Conservation (phyloP, 148 eudicot species). For the Rheum nobile region DNA sequence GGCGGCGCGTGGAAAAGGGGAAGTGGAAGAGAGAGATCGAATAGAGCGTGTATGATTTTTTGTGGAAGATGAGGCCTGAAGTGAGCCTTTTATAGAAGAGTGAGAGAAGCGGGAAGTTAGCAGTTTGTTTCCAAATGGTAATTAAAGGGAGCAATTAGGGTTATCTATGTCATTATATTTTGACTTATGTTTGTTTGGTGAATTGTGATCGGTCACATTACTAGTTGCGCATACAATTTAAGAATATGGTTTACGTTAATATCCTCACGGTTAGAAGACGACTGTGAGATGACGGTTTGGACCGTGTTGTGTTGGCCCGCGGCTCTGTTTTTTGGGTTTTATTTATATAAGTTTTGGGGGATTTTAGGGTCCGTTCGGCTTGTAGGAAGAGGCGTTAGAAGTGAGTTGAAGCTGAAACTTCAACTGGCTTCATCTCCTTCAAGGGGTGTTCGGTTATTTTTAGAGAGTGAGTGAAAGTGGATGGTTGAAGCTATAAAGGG, state of each 20-base stretch:
- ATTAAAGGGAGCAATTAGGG: neutral
- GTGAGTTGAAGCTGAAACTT: too few species aligned
- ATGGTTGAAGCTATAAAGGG: too few species aligned
- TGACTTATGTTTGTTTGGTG: neutral
- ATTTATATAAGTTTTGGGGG: neutral
- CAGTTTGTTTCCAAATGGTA: neutral
- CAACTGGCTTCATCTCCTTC: too few species aligned
- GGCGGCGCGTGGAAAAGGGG: neutral
- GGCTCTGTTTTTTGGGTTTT: neutral
- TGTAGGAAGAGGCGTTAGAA: too few species aligned
- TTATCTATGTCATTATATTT: neutral
- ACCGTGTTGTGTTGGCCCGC: neutral
- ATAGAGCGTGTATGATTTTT: neutral
- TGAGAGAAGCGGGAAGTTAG: neutral
- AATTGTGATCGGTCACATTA: neutral
- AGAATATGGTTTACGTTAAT: neutral
- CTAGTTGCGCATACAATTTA: neutral
- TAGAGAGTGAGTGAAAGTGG: too few species aligned
- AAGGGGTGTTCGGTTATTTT: too few species aligned
- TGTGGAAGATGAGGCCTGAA: neutral
- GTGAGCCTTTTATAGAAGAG: neutral
- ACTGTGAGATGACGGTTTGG: neutral
- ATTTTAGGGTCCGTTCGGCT: too few species aligned
- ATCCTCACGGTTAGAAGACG: neutral
- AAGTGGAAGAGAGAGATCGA: neutral